These are phyloP conservation scores for Falciphora oryzae DNA, from an alignment of 2,329 filamentous ascomycete species.

Conservation along the genomic window DNA sequence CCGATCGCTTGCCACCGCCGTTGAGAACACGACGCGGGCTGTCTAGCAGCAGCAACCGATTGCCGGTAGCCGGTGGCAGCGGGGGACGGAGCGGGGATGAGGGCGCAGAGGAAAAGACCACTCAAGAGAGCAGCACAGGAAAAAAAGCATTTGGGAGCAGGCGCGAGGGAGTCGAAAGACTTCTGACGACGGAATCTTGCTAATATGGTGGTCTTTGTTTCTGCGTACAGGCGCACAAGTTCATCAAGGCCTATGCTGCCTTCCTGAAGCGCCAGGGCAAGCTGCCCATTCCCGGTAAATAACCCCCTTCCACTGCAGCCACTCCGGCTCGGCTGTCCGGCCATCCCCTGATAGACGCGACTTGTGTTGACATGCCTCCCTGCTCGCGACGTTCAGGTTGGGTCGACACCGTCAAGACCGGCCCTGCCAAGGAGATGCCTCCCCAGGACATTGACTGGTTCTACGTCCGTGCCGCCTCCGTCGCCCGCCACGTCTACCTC, in stretches of 20 bases:
- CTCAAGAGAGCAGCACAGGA: constrained; percentile 18
- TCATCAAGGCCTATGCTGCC: constrained; percentile 78
- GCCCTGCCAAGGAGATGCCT: constrained; percentile 91
- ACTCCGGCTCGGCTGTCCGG: too few species aligned
- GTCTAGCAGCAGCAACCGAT: neutral
- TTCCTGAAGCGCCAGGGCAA: constrained; percentile 95
- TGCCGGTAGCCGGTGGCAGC: neutral
- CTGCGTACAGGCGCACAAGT: constrained; percentile 69
- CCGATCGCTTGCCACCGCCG: neutral
- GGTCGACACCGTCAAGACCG: constrained; percentile 99
- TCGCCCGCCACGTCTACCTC: constrained; percentile 98
- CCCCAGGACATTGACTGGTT: constrained; percentile 99
- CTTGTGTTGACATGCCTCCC: constrained; percentile 5
- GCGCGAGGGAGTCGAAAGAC: constrained; percentile 68
- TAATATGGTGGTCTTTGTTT: constrained; percentile 48
- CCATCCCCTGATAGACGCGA: neutral
- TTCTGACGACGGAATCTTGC: constrained; percentile 69
- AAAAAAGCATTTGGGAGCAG: constrained; percentile 47
- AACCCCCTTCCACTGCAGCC: neutral
- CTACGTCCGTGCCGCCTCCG: constrained; percentile 82
- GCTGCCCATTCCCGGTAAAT: constrained; percentile 80
- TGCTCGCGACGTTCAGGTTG: constrained; percentile 57
- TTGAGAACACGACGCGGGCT: neutral
- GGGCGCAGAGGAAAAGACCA: constrained; percentile 13
- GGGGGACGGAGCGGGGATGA: neutral